Conservation (phyloP, 164 flowering plant species). For the Euptelea pleiosperma region DNA sequence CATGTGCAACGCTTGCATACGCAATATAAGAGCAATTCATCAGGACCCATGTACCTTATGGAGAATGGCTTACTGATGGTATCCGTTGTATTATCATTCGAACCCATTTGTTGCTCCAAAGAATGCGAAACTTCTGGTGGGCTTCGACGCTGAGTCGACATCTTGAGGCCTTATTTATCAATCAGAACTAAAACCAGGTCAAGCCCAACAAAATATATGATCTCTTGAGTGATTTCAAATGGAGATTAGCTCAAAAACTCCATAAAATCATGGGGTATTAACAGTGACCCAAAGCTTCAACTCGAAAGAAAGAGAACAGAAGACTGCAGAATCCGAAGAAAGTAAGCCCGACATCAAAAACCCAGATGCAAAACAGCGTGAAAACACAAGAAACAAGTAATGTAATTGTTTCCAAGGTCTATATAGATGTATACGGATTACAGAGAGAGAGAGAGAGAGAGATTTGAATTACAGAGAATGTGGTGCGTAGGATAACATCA, state of each 20-base stretch:
- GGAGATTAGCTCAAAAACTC: slow-evolving; percentile 2
- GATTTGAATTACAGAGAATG: slow-evolving; percentile 1
- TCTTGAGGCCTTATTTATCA: too few relatives aligned
- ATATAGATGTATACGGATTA: neutral
- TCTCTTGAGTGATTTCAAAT: neutral
- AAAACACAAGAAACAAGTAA: neutral
- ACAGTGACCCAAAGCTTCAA: neutral
- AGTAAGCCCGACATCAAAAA: neutral
- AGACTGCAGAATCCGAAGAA: slow-evolving; percentile 4
- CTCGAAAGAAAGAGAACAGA: slow-evolving; percentile 2
- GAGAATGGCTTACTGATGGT: slow-evolving; percentile 17
- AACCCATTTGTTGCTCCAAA: slow-evolving; percentile 16
- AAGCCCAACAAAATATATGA: slow-evolving; percentile 3
- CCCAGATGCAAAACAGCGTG: neutral
- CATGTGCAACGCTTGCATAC: neutral
- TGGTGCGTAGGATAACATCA: neutral
- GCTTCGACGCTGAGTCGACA: too few relatives aligned
- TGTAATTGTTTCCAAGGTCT: neutral
- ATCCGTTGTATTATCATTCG: neutral
- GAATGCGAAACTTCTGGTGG: too few relatives aligned
- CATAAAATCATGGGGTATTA: slow-evolving; percentile 15
- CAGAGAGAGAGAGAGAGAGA: neutral
- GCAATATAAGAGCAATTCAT: neutral
- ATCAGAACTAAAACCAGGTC: neutral
- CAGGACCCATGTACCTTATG: slow-evolving; percentile 21